Evolutionary conservation across 1,284 basidiomycete species (phyloP).

Genomic region (Meira nashicola): DNA sequence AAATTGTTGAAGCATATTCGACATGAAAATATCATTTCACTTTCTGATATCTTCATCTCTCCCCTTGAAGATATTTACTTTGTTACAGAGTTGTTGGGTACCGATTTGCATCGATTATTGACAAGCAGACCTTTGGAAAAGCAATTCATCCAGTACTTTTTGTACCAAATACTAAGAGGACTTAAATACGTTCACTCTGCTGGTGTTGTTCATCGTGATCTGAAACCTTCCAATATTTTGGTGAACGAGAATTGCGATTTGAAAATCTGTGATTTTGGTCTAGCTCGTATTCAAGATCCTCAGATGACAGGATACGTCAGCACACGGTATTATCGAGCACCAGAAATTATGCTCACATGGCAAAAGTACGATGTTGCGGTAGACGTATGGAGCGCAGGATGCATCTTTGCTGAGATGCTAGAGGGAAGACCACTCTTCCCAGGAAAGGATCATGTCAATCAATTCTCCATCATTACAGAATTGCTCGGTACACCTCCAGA

Average conservation of each 20-base stretch:
- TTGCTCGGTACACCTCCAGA: conserved; percentile 94
- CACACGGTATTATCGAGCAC: conserved; percentile 95
- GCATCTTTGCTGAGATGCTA: conserved; percentile 99
- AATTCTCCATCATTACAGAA: conserved; percentile 99
- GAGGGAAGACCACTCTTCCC: conserved; percentile 98
- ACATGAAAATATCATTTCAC: conserved; percentile 98
- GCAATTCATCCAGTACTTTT: conserved; percentile 99
- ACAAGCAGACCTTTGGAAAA: conserved; percentile 96
- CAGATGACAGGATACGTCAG: conserved; percentile 99
- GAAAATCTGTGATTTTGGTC: conserved; percentile 98
- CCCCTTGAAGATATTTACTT: conserved; percentile 94
- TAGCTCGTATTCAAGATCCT: conserved; percentile 86
- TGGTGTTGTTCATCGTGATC: conserved; percentile 94
- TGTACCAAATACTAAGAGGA: conserved; percentile 96
- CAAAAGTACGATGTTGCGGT: conserved; percentile 94
- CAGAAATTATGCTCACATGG: conserved; percentile 99
- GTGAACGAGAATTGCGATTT: conserved; percentile 99
- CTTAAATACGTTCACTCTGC: conserved; percentile 99
- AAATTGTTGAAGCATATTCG: conserved; percentile 98
- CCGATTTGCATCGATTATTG: conserved; percentile 91
- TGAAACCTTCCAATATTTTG: conserved; percentile 97
- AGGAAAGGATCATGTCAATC: conserved; percentile 98
- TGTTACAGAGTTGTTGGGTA: conserved; percentile 97
- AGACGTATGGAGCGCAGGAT: conserved; percentile 68
- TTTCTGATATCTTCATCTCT: conserved; percentile 98